Percentiles rank a stretch among this genome's conserved stretches.
Conservation (phyloP, 257 asterid species). For the Avicennia marina region DNA sequence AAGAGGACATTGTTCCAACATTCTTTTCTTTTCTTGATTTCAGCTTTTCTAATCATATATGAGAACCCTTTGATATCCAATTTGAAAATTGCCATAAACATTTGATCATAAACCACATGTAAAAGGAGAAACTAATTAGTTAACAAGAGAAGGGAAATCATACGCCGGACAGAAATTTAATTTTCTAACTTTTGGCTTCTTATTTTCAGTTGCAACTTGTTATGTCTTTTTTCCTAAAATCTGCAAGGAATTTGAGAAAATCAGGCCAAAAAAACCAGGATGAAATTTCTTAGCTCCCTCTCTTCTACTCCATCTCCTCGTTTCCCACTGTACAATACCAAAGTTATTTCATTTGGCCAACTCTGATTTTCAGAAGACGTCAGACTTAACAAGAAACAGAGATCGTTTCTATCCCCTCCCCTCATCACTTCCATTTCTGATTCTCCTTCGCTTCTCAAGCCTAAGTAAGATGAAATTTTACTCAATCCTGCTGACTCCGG, state of each 20-base stretch:
- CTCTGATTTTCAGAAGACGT: neutral
- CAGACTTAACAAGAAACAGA: constrained; percentile 40
- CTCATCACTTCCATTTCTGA: neutral
- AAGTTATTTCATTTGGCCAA: constrained; percentile 19
- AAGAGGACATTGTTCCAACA: too few species aligned
- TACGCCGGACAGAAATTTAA: constrained; percentile 3
- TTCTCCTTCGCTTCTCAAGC: neutral
- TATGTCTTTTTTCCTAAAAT: neutral
- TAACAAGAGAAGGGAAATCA: neutral
- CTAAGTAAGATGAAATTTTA: constrained; percentile 14
- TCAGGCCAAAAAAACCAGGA: neutral
- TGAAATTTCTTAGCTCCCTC: neutral
- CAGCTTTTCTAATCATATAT: too few species aligned
- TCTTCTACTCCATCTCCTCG: neutral
- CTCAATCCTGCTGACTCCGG: constrained; percentile 58
- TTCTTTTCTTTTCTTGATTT: too few species aligned
- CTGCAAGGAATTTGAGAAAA: neutral
- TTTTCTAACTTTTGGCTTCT: neutral
- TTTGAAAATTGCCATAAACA: too few species aligned
- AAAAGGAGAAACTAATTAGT: too few species aligned
- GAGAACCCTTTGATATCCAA: too few species aligned
- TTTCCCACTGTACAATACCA: constrained; percentile 39
- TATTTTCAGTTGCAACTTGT: neutral
- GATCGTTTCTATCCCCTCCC: constrained; percentile 33
- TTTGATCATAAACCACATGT: too few species aligned